A percentile compares a stretch with the other conserved stretches of the same genome.
Conservation (phyloP, 2,329 filamentous ascomycete species). For the Pseudopithomyces maydicus region DNA sequence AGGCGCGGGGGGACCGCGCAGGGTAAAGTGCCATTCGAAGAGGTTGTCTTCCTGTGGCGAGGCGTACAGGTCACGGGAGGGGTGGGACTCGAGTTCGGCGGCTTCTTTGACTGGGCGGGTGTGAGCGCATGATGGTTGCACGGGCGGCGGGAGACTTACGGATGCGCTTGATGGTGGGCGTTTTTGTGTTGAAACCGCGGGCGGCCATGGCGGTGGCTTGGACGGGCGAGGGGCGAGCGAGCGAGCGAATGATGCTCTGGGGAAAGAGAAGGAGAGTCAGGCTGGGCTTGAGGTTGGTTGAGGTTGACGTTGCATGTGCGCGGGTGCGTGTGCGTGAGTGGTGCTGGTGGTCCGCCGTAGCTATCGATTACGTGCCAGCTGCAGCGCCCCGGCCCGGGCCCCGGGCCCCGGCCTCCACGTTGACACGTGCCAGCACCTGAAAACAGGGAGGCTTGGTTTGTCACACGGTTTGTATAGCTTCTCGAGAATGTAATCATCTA, state of each 20-base stretch:
- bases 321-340: slow-evolving; percentile 1
- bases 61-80: slow-evolving; percentile 85
- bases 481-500: too few species aligned
- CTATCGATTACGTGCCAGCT: slow-evolving; percentile 1
- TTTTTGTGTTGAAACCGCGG: slow-evolving; percentile 70
- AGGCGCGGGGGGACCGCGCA: slow-evolving; percentile 80
- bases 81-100: slow-evolving; percentile 77
- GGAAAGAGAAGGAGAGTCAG: not conserved
- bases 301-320: slow-evolving; percentile 7
- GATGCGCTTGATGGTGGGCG: slow-evolving; percentile 83
- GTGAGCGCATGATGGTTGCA: slow-evolving; percentile 27
- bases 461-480: too few species aligned
- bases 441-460: not conserved
- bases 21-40: slow-evolving; percentile 98
- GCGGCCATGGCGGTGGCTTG: slow-evolving; percentile 41
- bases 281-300: not conserved
- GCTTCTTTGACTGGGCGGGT: slow-evolving; percentile 81
- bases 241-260: not conserved
- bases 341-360: not conserved
- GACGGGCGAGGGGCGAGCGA: not conserved
- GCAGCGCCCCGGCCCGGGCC: too few species aligned
- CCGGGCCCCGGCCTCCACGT: not conserved
- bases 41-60: slow-evolving; percentile 85
- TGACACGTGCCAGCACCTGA: not conserved
- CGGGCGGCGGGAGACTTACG: slow-evolving; percentile 55